Conservation (phyloP, 2,329 filamentous ascomycete genomes). For the Diaporthe helianthi region DNA sequence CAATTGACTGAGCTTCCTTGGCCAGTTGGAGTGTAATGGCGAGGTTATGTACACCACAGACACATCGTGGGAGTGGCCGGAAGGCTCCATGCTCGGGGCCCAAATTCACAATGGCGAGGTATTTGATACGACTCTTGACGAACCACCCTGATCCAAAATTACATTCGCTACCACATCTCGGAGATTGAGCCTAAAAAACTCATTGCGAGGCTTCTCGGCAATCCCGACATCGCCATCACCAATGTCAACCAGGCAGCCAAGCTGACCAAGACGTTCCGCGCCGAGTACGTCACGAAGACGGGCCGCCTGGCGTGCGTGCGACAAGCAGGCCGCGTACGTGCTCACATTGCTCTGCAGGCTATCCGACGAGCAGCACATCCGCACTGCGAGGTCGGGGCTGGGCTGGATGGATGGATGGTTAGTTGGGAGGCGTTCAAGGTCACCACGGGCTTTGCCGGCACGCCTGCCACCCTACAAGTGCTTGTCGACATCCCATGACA, state of each 20-base stretch:
- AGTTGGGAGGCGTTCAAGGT: constrained; percentile 23
- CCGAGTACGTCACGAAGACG: constrained; percentile 38
- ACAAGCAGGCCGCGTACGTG: constrained; percentile 41
- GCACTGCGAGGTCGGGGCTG: constrained; percentile 24
- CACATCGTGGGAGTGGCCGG: not conserved
- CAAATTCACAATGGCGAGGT: not conserved
- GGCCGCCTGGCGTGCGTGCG: constrained; percentile 37
- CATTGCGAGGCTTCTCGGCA: constrained; percentile 37
- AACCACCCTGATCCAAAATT: not conserved
- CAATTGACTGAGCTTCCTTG: constrained; percentile 42
- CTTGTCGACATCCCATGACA: constrained; percentile 38
- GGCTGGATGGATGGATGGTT: constrained; percentile 33
- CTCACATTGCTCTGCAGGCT: constrained; percentile 36
- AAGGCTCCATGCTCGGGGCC: not conserved
- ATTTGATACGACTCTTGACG: not conserved
- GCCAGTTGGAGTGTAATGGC: constrained; percentile 40
- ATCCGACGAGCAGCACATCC: constrained; percentile 34
- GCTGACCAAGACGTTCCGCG: constrained; percentile 39
- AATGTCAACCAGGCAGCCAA: constrained; percentile 37
- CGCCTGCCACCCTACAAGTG: constrained; percentile 32
- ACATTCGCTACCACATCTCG: not conserved
- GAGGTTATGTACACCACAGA: not conserved
- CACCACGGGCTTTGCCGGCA: constrained; percentile 34
- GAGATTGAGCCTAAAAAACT: constrained; percentile 36
- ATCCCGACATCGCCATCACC: constrained; percentile 34